Evolutionary conservation across 805 yeast species (phyloP), one percentile per base, ranked within the genome.

Genomic region (Barnettozyma populi): DNA sequence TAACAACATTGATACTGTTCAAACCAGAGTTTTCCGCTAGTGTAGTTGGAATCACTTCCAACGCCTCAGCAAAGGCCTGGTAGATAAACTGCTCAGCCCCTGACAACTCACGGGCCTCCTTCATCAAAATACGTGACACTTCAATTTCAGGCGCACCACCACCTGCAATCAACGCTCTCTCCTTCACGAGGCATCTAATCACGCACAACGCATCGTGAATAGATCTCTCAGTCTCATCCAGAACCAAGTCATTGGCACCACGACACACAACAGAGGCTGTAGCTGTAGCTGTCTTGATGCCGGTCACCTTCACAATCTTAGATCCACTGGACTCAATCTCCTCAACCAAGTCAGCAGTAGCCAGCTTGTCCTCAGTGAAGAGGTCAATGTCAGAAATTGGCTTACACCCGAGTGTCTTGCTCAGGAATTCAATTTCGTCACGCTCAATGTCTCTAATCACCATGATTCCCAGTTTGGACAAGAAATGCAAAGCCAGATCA

Each of bases 121-220:
- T 90, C 65, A 84, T 86, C 62, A 94, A 96, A 11, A 97, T 96
- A 68, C 87, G 87, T 10, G 97, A 86, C 95, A 94, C 92, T 59
- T 90, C 76, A 95, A 94, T 84, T 64, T 92, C 99, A 41, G 98
- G 96, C 6, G 99, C 98, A 60, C 98, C 99, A 54, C 99, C 99
- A 59, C 99, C 99, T 13, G 98, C 97, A 70, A 94, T 90, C 63
- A 97, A 87, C 59, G 92, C 82, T 16, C 96, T 86, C 60, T 89
- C 95, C 57, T 79, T 82, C 86, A 65, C 95, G 72, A 53, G 85
- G 75, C 47, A 89, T 95, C 19, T 97, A 90, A 87, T 53, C 86
- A 77, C 46, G 76, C 99, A 94, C 49, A 94, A 76, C 0, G 99
- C 98, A 68, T 94, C 99, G 62, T 94, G 99, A 54, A 94, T 73